Conservation (phyloP, 805 yeast species). For the Metschnikowia aberdeeniae region DNA sequence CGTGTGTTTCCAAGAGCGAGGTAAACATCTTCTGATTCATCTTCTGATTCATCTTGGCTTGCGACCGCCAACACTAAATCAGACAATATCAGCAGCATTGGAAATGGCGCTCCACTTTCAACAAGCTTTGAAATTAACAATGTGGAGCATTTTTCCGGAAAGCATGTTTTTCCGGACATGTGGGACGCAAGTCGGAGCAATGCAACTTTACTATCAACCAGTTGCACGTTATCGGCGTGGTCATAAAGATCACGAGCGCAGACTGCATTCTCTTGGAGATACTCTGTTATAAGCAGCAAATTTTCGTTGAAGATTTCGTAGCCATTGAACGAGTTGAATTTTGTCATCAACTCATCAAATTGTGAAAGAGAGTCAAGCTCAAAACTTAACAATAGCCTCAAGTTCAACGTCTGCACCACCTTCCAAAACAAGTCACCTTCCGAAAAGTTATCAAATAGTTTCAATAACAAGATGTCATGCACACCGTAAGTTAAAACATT, state of each 20-base stretch:
- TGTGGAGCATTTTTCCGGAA: constrained; percentile 16
- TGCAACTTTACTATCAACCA: constrained; percentile 7
- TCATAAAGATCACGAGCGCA: neutral
- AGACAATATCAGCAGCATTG: neutral
- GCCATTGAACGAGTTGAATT: constrained; percentile 41
- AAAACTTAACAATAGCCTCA: constrained; percentile 43
- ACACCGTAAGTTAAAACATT: constrained; percentile 23
- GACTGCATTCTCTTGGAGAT: constrained; percentile 8
- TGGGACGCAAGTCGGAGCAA: constrained; percentile 3
- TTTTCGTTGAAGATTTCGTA: constrained; percentile 17
- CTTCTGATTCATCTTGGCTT: neutral
- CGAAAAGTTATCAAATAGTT: constrained; percentile 31
- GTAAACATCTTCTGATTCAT: neutral
- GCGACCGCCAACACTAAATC: neutral
- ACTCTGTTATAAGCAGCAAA: constrained; percentile 18
- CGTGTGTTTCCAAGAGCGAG: neutral
- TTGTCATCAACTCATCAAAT: constrained; percentile 27
- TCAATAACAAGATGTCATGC: constrained; percentile 23
- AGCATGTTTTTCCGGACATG: neutral
- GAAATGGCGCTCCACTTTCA: constrained; percentile 10
- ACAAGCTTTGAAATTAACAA: constrained; percentile 13
- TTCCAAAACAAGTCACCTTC: constrained; percentile 54
- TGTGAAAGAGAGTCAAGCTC: constrained; percentile 19
- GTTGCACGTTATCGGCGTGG: neutral
- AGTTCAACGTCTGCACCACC: constrained; percentile 47